A percentile compares a stretch with the other conserved stretches of the same genome.
Conservation (phyloP, 1,284 basidiomycete species). For the Fomitopsis betulina region DNA sequence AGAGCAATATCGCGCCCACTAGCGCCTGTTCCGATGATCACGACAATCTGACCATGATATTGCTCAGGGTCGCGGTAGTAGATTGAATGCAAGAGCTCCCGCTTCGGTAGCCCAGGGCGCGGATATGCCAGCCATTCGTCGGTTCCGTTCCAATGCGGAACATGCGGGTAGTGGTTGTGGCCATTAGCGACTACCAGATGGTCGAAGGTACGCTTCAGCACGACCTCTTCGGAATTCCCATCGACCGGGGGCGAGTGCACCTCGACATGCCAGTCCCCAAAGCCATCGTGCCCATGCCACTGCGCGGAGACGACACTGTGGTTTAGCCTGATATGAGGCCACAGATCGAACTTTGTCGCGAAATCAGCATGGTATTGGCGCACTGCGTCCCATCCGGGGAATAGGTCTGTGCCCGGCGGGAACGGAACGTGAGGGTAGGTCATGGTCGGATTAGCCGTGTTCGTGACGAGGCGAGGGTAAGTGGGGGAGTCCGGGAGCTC, state of each 20-base stretch:
- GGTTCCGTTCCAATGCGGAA: conserved; percentile 41
- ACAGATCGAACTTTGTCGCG: conserved; percentile 34
- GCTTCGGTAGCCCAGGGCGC: conserved; percentile 19
- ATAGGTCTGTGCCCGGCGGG: conserved; percentile 43
- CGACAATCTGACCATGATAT: conserved; percentile 38
- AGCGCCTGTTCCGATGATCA: conserved; percentile 48
- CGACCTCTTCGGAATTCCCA: conserved; percentile 2
- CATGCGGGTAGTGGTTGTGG: conserved; percentile 47
- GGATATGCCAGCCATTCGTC: conserved; percentile 39
- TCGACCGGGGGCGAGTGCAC: conserved; percentile 11
- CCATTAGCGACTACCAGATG: conserved; percentile 53
- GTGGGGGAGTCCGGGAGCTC: conserved; percentile 48
- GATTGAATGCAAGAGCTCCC: conserved; percentile 47
- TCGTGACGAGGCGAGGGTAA: conserved; percentile 50
- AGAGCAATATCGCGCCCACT: conserved; percentile 45
- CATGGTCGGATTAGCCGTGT: conserved; percentile 48
- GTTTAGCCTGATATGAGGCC: conserved; percentile 37
- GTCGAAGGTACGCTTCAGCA: conserved; percentile 31
- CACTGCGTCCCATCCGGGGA: conserved; percentile 43
- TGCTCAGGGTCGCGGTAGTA: conserved; percentile 46
- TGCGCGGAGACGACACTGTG: conserved; percentile 39
- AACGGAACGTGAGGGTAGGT: conserved; percentile 50
- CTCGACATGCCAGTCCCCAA: conserved; percentile 42
- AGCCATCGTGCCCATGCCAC: conserved; percentile 38
- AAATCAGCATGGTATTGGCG: conserved; percentile 43